Evolutionary conservation across 805 yeast species (phyloP), one percentile per base, ranked within the genome.

Genomic region (Candida ponderosae): DNA sequence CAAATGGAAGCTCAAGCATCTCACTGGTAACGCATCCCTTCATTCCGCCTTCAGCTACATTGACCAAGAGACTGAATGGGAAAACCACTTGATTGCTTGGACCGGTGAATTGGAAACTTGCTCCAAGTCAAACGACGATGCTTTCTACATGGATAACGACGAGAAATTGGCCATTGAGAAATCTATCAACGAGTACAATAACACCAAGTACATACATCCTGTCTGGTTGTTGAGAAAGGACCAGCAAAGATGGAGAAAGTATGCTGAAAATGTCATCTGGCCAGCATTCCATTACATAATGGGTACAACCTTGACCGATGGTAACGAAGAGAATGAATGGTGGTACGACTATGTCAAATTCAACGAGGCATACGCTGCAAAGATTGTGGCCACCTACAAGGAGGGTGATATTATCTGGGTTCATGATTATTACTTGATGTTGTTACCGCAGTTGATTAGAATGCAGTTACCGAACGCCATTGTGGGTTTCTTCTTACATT

Each of bases 341-440:
- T 79, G 81, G 80, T 73, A 80, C 56, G 94, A 85, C 54, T 93
- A 93, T 55, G 95, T 87, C 34, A 77, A 73, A 52, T 82, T 88
- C 65, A 93, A 93, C 59, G 95, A 87, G 60, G 88, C 88, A 9
- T 93, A 84, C 57, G 88, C 93, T 32, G 77, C 84, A 41, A 82
- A 76, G 49, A 79, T 93, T 45, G 68, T 76, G 47, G 67, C 72
- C 34, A 68, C 84, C 23, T 93, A 88, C 56, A 62, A 75, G 44
- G 86, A 89, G 4, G 99, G 98, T 27, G 97, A 89, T 57, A 70
- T 89, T 29, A 80, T 89, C 39, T 85, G 95, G 94, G 72, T 89
- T 47, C 96, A 89, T 62, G 97, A 89, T 61, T 88, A 86, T 61
- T 86, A 89, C 53, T 63, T 89, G 42, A 60, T 88, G 43, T 62